Evolutionary conservation across 345 rosid species (phyloP).

Genomic region (Physaria fendleri): DNA sequence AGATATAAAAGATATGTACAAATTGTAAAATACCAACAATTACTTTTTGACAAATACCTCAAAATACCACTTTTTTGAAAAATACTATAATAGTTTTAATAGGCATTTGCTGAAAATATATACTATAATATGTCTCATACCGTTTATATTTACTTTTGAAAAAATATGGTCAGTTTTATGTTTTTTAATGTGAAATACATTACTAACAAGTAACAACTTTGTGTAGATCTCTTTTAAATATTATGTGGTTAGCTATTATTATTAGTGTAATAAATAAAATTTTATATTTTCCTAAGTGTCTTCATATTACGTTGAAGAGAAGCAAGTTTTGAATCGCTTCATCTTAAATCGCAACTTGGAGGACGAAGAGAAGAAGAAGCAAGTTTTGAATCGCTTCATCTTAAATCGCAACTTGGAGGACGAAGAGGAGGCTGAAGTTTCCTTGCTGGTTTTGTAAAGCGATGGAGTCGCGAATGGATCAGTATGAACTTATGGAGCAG

Average conservation of each 20-base stretch:
- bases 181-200: not conserved
- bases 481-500: slow-evolving; percentile 99
- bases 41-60: no score
- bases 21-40: no score
- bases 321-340: not conserved
- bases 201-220: no score
- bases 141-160: not conserved
- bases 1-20: no score
- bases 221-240: no score
- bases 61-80: not conserved
- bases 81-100: not conserved
- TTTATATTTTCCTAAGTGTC: no score
- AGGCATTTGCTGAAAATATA: not conserved
- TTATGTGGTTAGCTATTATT: slow-evolving; percentile 1
- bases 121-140: not conserved
- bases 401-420: not conserved
- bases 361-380: no score
- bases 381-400: not conserved
- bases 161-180: not conserved
- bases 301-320: slow-evolving; percentile 20
- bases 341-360: not conserved
- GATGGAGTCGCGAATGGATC: slow-evolving; percentile 98
- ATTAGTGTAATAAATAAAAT: slow-evolving; percentile 3
- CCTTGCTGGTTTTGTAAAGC: slow-evolving; percentile 4
- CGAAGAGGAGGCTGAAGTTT: slow-evolving; percentile 3